These are phyloP conservation scores for Xylaria nigripes DNA, from an alignment of 495 filamentous ascomycete species.

Conservation along the genomic window DNA sequence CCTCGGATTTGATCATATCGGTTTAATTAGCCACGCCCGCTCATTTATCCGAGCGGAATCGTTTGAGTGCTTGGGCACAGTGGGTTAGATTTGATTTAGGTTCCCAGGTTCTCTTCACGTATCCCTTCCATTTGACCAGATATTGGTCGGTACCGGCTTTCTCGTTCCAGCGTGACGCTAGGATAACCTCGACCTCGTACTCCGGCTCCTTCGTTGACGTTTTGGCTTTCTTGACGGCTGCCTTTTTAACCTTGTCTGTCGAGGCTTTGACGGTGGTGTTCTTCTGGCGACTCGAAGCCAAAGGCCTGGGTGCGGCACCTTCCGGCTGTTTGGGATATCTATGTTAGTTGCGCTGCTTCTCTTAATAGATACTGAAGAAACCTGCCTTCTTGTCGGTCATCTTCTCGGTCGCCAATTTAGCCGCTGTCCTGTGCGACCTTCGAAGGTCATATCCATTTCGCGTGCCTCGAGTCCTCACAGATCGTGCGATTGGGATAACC, in stretches of 20 bases:
- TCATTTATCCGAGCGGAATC: neutral
- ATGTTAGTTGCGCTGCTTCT: neutral
- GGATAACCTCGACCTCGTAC: slow-evolving; percentile 34
- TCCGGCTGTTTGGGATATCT: neutral
- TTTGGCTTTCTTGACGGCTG: neutral
- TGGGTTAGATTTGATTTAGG: slow-evolving; percentile 13
- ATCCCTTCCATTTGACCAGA: slow-evolving; percentile 38
- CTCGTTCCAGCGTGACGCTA: slow-evolving; percentile 24
- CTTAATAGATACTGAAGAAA: neutral
- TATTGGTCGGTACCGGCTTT: slow-evolving; percentile 29
- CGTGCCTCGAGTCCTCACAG: neutral
- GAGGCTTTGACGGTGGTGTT: no score
- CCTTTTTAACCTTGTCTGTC: no score
- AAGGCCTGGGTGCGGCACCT: neutral
- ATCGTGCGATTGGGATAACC: neutral
- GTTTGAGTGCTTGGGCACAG: neutral
- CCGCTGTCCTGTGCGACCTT: neutral
- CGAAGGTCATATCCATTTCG: neutral
- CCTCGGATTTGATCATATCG: neutral
- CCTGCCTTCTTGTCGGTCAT: slow-evolving; percentile 2
- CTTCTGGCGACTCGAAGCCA: no score
- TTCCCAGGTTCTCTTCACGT: slow-evolving; percentile 37
- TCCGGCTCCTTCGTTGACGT: slow-evolving; percentile 25
- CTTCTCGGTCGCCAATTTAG: neutral
- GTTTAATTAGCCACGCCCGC: neutral